phyloP scores from a whole-genome alignment of 805 yeast species.

The Teunomyces lycoperdinae region DNA sequence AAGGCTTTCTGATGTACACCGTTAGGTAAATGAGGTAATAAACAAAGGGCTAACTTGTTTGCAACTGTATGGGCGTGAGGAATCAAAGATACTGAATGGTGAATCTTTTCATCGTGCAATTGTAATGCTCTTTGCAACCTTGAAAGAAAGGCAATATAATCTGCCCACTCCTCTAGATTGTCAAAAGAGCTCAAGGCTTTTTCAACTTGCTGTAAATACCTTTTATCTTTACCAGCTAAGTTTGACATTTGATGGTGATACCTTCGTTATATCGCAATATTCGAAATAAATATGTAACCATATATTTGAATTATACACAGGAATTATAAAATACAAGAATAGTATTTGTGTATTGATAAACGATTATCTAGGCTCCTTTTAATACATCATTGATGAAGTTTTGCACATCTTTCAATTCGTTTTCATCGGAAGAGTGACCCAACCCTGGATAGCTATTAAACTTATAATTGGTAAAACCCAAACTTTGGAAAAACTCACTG shows the following conservation, averaged over 20 bases:
- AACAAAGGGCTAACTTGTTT: constrained; percentile 69
- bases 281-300: background rate
- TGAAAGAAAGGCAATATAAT: constrained; percentile 85
- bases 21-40: constrained; percentile 80
- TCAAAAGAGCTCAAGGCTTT: constrained; percentile 75
- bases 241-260: constrained; percentile 28
- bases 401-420: constrained; percentile 59
- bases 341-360: background rate
- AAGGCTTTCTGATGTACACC: constrained; percentile 93
- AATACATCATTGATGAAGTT: constrained; percentile 28
- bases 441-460: constrained; percentile 61
- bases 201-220: constrained; percentile 65
- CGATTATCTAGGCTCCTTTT: background rate
- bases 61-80: constrained; percentile 71
- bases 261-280: constrained; percentile 2
- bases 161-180: constrained; percentile 94
- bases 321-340: background rate
- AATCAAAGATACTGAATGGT: constrained; percentile 43
- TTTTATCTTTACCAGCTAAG: constrained; percentile 50
- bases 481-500: constrained; percentile 42
- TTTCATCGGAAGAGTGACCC: constrained; percentile 64
- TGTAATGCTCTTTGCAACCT: constrained; percentile 69
- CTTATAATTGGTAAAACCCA: constrained; percentile 40
- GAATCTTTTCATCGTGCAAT: constrained; percentile 20
- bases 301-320: background rate